phyloP scores from a whole-genome alignment of 495 filamentous ascomycete species.

The Penicillium macrosclerotiorum region DNA sequence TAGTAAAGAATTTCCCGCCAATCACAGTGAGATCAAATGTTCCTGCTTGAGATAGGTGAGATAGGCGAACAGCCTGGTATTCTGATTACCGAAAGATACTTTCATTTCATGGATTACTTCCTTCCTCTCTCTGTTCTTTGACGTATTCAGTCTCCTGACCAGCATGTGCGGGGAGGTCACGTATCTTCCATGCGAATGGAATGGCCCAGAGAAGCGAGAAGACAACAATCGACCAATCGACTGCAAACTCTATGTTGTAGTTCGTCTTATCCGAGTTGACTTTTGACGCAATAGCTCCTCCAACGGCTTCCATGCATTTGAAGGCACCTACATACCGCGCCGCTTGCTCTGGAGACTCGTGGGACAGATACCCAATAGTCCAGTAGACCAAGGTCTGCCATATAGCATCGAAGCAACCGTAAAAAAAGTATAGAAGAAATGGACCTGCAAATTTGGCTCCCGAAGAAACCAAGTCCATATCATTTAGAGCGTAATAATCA shows the following conservation, averaged over 20 bases:
- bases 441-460: neutral
- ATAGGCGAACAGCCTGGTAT: too few relatives aligned
- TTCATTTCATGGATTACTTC: too few relatives aligned
- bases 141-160: too few relatives aligned
- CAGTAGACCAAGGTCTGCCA: conserved; percentile 11
- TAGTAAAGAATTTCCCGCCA: too few relatives aligned
- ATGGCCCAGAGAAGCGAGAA: too few relatives aligned
- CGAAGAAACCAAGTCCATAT: neutral
- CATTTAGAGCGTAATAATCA: neutral
- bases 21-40: too few relatives aligned
- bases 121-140: too few relatives aligned
- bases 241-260: conserved; percentile 2
- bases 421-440: conserved; percentile 7
- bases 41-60: too few relatives aligned
- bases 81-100: too few relatives aligned
- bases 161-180: too few relatives aligned
- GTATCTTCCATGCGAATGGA: too few relatives aligned
- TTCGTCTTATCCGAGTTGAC: conserved; percentile 6
- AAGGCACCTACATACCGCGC: conserved; percentile 9
- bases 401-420: conserved; percentile 6
- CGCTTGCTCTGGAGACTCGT: conserved; percentile 8
- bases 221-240: too few relatives aligned
- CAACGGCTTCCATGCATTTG: conserved; percentile 6
- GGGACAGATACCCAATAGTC: conserved; percentile 8
- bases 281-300: conserved; percentile 8